Percentiles rank a stretch among this genome's conserved stretches.
Evolutionary conservation across 2,329 filamentous ascomycete species (phyloP).

Genomic region (Aspergillus ruber): DNA sequence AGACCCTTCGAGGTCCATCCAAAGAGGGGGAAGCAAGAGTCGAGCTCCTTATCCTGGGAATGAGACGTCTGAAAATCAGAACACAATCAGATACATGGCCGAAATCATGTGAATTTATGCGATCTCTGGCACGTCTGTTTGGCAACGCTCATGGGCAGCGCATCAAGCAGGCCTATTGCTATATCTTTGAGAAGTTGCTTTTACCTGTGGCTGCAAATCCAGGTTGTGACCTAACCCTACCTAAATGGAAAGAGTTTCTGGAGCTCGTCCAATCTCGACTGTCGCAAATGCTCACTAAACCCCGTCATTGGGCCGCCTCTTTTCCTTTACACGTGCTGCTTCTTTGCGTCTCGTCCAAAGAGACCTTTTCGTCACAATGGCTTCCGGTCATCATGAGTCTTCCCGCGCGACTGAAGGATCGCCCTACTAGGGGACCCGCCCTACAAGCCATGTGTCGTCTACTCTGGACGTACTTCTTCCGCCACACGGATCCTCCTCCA

Average conservation of each 20-base stretch:
- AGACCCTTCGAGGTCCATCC: conserved; percentile 41
- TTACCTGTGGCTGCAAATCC: conserved; percentile 80
- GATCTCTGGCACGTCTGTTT: conserved; percentile 74
- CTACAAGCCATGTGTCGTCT: conserved; percentile 85
- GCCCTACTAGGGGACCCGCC: conserved; percentile 67
- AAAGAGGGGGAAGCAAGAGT: conserved; percentile 72
- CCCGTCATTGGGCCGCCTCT: conserved; percentile 81
- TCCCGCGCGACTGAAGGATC: conserved; percentile 78
- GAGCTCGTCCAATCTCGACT: conserved; percentile 71
- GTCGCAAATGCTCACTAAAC: conserved; percentile 79
- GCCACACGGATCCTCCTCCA: conserved; percentile 64
- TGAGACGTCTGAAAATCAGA: conserved; percentile 80
- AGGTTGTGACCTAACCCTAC: conserved; percentile 66
- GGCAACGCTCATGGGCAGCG: conserved; percentile 76
- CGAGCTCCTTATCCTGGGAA: conserved; percentile 79
- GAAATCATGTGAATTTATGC: conserved; percentile 82
- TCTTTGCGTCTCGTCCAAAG: conserved; percentile 78
- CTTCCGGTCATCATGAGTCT: conserved; percentile 70
- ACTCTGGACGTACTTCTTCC: conserved; percentile 91
- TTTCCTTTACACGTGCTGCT: conserved; percentile 84
- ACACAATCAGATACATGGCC: conserved; percentile 70
- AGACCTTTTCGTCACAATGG: conserved; percentile 82
- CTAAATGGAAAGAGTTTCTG: conserved; percentile 82
- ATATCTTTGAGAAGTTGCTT: conserved; percentile 78
- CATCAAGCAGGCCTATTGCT: conserved; percentile 91